phyloP scores from a whole-genome alignment of 179 eudicot genomes.

The Silene noctiflora region DNA sequence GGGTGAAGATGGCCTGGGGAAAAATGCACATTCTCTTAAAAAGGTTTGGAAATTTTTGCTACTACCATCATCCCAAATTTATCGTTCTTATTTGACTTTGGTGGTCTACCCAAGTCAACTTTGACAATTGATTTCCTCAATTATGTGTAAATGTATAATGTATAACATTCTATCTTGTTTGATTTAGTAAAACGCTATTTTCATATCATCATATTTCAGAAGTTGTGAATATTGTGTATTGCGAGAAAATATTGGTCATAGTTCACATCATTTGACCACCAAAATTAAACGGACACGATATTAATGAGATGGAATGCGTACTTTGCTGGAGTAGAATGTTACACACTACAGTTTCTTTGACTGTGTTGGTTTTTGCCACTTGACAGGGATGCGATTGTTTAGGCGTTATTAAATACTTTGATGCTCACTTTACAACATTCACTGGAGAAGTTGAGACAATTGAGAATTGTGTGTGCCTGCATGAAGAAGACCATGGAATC shows the following conservation, averaged over 20 bases:
- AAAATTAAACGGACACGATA: background rate
- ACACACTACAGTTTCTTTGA: conserved; percentile 2
- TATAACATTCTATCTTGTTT: too few species aligned
- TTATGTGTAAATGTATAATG: too few species aligned
- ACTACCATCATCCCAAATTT: background rate
- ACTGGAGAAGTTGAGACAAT: conserved; percentile 91
- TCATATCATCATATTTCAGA: background rate
- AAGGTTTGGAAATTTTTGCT: conserved; percentile 42
- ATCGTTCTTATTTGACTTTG: background rate
- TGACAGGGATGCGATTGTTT: conserved; percentile 92
- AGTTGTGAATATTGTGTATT: background rate
- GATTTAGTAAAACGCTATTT: too few species aligned
- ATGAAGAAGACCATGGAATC: conserved; percentile 94
- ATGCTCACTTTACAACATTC: conserved; percentile 85
- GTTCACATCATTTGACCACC: background rate
- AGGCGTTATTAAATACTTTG: conserved; percentile 84
- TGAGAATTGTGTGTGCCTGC: conserved; percentile 92
- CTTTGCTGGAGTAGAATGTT: background rate
- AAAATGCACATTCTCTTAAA: conserved; percentile 92
- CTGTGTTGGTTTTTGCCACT: conserved; percentile 24
- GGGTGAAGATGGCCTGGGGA: conserved; percentile 92
- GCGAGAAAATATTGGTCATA: background rate
- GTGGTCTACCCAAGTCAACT: background rate
- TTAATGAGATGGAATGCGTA: background rate
- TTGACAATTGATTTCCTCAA: background rate